phyloP scores from a whole-genome alignment of 2,329 filamentous ascomycete genomes.

The Cryphonectria radicalis region DNA sequence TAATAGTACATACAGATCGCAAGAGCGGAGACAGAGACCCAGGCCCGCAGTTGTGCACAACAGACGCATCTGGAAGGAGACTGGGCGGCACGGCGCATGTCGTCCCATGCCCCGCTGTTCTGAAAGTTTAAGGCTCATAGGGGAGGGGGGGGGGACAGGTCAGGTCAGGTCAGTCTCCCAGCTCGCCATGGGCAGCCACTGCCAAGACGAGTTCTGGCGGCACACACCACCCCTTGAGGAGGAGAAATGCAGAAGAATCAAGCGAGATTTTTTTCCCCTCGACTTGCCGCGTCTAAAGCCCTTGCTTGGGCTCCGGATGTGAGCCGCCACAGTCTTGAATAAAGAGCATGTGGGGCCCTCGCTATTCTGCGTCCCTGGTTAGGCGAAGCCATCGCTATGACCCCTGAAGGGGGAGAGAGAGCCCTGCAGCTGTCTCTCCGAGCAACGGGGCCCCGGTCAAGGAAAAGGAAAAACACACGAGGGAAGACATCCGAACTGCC shows the following conservation, averaged over 20 bases:
- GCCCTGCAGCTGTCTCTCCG: conserved; percentile 21
- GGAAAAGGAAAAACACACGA: not conserved
- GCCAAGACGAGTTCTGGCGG: conserved; percentile 7
- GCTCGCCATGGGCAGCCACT: not conserved
- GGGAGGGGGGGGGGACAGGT: not conserved
- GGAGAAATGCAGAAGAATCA: conserved; percentile 1
- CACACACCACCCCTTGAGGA: not conserved
- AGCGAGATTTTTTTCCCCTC: not conserved
- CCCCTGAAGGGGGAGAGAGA: not conserved
- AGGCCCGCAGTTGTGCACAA: conserved; percentile 4
- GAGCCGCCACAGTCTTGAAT: not conserved
- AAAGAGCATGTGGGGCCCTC: not conserved
- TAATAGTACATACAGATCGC: not conserved
- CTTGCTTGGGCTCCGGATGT: not conserved
- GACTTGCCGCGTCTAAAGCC: not conserved
- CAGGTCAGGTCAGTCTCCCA: conserved; percentile 1
- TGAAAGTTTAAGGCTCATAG: not conserved
- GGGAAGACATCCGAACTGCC: conserved; percentile 11
- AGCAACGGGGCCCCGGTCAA: not conserved
- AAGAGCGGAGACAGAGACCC: not conserved
- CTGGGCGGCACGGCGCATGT: conserved; percentile 6
- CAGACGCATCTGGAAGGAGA: conserved; percentile 10
- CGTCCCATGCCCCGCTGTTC: not conserved
- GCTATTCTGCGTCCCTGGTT: not conserved
- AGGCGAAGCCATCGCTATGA: conserved; percentile 26